phyloP scores from a whole-genome alignment of 345 rosid species.

The Limnanthes douglasii region DNA sequence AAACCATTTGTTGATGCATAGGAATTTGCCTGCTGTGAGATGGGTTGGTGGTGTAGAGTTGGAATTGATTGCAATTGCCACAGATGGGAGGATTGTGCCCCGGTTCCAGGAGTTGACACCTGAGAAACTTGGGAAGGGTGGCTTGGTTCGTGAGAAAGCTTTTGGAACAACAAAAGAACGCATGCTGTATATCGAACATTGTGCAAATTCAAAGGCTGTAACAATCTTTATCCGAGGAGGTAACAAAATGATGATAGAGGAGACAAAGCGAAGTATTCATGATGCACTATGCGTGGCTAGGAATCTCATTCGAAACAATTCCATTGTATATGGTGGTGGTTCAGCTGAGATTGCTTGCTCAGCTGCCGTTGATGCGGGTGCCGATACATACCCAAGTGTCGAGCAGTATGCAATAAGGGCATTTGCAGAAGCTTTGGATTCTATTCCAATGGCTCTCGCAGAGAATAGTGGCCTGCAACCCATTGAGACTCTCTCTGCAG shows the following conservation, averaged over 20 bases:
- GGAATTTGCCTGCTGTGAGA: constrained; percentile 94
- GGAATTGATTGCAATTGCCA: constrained; percentile 96
- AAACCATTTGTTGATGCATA: constrained; percentile 86
- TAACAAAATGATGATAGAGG: constrained; percentile 97
- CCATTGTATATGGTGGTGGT: constrained; percentile 95
- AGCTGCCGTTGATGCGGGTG: constrained; percentile 76
- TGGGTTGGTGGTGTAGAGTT: constrained; percentile 99
- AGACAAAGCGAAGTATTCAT: constrained; percentile 92
- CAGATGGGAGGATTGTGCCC: constrained; percentile 99
- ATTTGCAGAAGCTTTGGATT: constrained; percentile 87
- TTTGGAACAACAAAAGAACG: constrained; percentile 51
- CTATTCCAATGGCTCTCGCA: constrained; percentile 93
- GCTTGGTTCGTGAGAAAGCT: constrained; percentile 40
- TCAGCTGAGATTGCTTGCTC: constrained; percentile 95
- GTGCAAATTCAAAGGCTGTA: constrained; percentile 49
- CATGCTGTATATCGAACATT: constrained; percentile 46
- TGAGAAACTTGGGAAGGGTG: constrained; percentile 80
- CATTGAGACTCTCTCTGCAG: constrained; percentile 86
- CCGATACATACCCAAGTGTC: constrained; percentile 87
- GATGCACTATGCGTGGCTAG: constrained; percentile 93
- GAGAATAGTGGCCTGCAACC: constrained; percentile 97
- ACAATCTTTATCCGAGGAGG: constrained; percentile 96
- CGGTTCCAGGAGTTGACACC: constrained; percentile 94
- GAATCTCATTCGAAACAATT: constrained; percentile 86
- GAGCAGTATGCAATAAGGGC: constrained; percentile 96